These are phyloP conservation scores for Lanzia echinophila DNA, from an alignment of 2,329 filamentous ascomycete species.

Conservation along the genomic window DNA sequence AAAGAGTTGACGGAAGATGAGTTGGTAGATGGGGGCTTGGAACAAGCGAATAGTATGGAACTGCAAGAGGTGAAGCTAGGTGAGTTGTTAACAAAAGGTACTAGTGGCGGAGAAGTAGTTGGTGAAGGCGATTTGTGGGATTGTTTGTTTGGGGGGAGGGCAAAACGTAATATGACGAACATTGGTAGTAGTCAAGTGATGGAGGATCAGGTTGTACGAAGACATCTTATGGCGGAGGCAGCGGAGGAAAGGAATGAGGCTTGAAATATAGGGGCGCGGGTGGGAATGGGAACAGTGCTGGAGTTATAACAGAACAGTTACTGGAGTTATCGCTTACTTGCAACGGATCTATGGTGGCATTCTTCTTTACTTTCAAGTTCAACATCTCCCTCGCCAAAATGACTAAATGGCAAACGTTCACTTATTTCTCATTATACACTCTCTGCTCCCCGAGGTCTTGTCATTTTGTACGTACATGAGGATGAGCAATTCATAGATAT, in stretches of 20 bases:
- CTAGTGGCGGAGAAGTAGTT: conserved; percentile 72
- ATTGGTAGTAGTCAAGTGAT: background rate
- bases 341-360: too few species aligned
- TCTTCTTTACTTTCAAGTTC: too few species aligned
- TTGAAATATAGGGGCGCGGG: background rate
- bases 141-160: conserved; percentile 67
- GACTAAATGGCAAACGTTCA: too few species aligned
- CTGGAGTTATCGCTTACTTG: too few species aligned
- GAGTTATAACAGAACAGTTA: background rate
- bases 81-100: conserved; percentile 63
- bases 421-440: too few species aligned
- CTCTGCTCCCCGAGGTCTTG: too few species aligned
- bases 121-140: conserved; percentile 75
- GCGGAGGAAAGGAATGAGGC: background rate
- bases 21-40: conserved; percentile 57
- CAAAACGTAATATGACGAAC: background rate
- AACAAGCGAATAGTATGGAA: conserved; percentile 79
- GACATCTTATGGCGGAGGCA: background rate
- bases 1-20: conserved; percentile 37
- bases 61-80: conserved; percentile 66
- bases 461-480: too few species aligned
- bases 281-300: background rate
- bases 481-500: too few species aligned
- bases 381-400: too few species aligned
- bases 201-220: background rate